phyloP scores from a whole-genome alignment of 2,329 filamentous ascomycete genomes.

The Cytospora leucostoma region DNA sequence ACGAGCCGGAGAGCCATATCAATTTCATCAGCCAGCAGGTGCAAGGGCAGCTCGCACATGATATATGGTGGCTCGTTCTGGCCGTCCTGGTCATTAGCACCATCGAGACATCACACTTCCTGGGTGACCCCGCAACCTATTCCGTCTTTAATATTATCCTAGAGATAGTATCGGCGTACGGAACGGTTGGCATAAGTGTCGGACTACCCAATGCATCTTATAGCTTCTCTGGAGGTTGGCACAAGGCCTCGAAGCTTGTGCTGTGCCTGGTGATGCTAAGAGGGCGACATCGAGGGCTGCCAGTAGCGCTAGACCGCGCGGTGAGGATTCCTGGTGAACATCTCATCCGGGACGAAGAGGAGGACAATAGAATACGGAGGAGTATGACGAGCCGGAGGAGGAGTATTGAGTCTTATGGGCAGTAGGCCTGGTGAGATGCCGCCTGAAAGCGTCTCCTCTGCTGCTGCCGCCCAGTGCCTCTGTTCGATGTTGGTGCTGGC shows the following conservation, averaged over 20 bases:
- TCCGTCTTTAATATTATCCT: constrained; percentile 61
- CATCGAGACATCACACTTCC: constrained; percentile 58
- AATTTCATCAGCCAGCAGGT: constrained; percentile 58
- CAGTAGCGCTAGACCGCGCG: constrained; percentile 57
- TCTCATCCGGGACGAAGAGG: constrained; percentile 43
- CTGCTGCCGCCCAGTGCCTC: not conserved
- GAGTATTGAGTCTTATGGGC: not conserved
- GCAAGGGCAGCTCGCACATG: constrained; percentile 62
- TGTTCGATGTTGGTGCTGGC: not conserved
- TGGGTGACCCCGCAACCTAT: constrained; percentile 52
- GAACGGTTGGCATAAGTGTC: constrained; percentile 59
- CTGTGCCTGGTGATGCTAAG: constrained; percentile 58
- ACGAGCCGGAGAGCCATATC: constrained; percentile 41
- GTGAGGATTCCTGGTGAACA: constrained; percentile 44
- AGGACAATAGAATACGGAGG: constrained; percentile 43
- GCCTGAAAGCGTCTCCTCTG: not conserved
- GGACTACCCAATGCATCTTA: constrained; percentile 54
- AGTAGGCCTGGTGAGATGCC: not conserved
- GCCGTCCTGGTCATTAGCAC: constrained; percentile 61
- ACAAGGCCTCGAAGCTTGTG: constrained; percentile 56
- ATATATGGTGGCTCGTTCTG: constrained; percentile 65
- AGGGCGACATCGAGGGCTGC: constrained; percentile 56
- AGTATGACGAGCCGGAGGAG: constrained; percentile 36
- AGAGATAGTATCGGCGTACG: constrained; percentile 59
- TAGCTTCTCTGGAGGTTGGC: constrained; percentile 58